Evolutionary conservation across 345 rosid species (phyloP).

Genomic region (Microthlaspi erraticum): DNA sequence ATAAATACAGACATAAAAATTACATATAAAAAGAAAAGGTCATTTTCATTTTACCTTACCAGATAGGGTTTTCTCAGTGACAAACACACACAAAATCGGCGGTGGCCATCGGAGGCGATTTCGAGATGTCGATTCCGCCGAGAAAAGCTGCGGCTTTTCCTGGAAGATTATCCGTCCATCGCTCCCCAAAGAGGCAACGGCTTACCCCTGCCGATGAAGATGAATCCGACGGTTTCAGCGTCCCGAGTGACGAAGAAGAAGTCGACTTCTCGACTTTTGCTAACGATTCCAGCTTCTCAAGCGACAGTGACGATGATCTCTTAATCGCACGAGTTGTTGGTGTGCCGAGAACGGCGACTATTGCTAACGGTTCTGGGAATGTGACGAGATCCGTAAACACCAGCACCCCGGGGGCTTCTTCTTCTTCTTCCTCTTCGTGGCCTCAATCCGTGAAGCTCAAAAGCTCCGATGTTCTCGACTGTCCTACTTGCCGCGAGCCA

Average conservation of each 20-base stretch:
- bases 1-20: too few relatives aligned
- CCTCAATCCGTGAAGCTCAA: constrained; percentile 1
- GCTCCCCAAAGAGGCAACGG: constrained; percentile 11
- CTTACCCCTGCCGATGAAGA: not conserved
- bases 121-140: not conserved
- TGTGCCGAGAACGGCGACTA: not conserved
- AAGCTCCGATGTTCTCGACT: constrained; percentile 31
- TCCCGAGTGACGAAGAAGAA: not conserved
- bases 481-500: constrained; percentile 28
- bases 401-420: not conserved
- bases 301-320: not conserved
- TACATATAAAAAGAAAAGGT: too few relatives aligned
- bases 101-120: not conserved
- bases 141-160: not conserved
- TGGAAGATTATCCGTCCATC: not conserved
- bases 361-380: not conserved
- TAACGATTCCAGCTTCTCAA: not conserved
- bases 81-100: not conserved
- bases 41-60: too few relatives aligned
- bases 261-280: too few relatives aligned
- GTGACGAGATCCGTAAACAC: not conserved
- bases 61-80: too few relatives aligned
- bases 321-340: not conserved
- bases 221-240: not conserved
- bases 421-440: not conserved